A percentile compares a stretch with the other conserved stretches of the same genome.
Evolutionary conservation across 192 early-diverging fungal genomes (phyloP).

Genomic region (Mortierella claussenii): DNA sequence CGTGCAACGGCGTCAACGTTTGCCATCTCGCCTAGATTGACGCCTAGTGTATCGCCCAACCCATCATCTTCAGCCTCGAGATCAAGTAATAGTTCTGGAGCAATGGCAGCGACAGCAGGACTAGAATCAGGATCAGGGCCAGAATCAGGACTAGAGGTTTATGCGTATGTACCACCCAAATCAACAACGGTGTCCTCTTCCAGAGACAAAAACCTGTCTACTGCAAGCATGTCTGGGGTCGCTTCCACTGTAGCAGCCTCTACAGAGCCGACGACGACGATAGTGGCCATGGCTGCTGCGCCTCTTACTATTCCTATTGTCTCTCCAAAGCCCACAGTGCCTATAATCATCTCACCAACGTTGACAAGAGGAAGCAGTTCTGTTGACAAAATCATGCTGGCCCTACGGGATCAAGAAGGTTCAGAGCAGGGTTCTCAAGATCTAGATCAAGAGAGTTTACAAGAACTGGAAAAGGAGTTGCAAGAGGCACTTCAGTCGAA

Average conservation of each 20-base stretch:
- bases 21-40: slow-evolving; percentile 26
- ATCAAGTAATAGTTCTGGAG: no score
- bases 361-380: slow-evolving; percentile 15
- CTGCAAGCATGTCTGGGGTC: not conserved
- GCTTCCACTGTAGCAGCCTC: not conserved
- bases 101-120: not conserved
- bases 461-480: slow-evolving; percentile 42
- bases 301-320: slow-evolving; percentile 2
- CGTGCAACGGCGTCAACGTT: slow-evolving; percentile 43
- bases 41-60: not conserved
- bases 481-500: slow-evolving; percentile 33
- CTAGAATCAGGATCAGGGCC: not conserved
- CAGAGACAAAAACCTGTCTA: not conserved
- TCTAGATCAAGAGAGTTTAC: slow-evolving; percentile 16
- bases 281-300: not conserved
- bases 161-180: slow-evolving; percentile 28
- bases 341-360: slow-evolving; percentile 21
- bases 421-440: not conserved
- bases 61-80: not conserved
- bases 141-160: slow-evolving; percentile 1
- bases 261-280: not conserved
- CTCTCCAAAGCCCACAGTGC: slow-evolving; percentile 11
- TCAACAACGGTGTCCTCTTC: slow-evolving; percentile 3
- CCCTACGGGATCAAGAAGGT: not conserved
- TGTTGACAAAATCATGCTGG: not conserved